Base-by-base conservation (phyloP, 805 yeast genomes). In the Suhomyces emberorum region DNA sequence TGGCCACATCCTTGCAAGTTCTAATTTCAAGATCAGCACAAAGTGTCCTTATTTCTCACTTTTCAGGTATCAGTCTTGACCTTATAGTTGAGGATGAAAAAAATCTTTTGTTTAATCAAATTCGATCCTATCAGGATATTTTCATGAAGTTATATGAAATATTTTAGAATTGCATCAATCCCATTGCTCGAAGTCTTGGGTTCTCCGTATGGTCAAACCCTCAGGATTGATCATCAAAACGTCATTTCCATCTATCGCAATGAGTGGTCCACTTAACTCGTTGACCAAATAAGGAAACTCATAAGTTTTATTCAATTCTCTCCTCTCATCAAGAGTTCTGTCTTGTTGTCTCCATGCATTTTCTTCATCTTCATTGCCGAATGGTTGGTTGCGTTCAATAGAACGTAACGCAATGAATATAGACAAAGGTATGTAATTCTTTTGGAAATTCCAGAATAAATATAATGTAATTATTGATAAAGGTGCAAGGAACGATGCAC, bases 391-490 rank as follows among this genome's bases (percentile, higher is more conserved):
- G 33, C 71, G 70, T 28, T 79, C 73, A 21, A 88, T 80, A 0
- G 97, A 85, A 41, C 95, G 74, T 39, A 91, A 67, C 0, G 98
- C 96, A 49, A 91, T 89, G 58, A 85, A 91, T 40, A 77, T 75
- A 2, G 88, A 79, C 37, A 93, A 65, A 0, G 97, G 98, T 30
- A 81, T 68, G 49, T 86, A 85, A 49, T 82, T 80, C 43, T 76
- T 78, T 54, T 93, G 86, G 55, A 88, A 91, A 53, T 83, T 83
- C 80, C 87, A 87, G 54, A 83, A 65, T 39, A 80, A 75, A 18
- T 75, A 72, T 18, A 81, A 47, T 0, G 95, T 81, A 3, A 79
- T 58, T 4, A 86, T 49, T 1, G 96, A 95, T 29, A 89, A 63
- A 2, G 97, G 97, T 2, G 79, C 63, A 30, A 93, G 61, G 44